Evolutionary conservation across 768 basidiomycete species (phyloP).

Genomic region (Rhizopogon vesiculosus): DNA sequence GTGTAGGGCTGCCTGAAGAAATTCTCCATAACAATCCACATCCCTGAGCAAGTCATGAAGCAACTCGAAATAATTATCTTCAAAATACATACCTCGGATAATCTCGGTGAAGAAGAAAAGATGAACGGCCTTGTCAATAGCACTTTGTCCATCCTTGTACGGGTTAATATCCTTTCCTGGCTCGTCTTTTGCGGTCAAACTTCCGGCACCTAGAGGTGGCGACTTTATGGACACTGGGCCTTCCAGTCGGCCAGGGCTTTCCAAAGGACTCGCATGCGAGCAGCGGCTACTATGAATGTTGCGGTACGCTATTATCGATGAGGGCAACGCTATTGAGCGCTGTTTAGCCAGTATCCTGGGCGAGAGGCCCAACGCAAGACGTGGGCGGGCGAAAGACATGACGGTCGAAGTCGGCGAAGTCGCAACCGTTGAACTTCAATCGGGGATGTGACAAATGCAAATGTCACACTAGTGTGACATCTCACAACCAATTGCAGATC

Average conservation of each 20-base stretch:
- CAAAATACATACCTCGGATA: constrained; percentile 64
- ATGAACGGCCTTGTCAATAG: constrained; percentile 93
- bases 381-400: constrained; percentile 57
- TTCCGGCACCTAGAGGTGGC: constrained; percentile 27
- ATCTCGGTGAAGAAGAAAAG: constrained; percentile 99
- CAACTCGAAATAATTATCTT: not conserved
- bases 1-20: constrained; percentile 96
- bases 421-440: constrained; percentile 7
- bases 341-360: constrained; percentile 32
- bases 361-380: constrained; percentile 48
- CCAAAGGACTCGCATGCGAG: constrained; percentile 15
- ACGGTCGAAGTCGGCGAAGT: constrained; percentile 36
- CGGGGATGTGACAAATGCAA: constrained; percentile 16
- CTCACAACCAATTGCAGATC: constrained; percentile 21
- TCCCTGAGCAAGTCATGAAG: constrained; percentile 50
- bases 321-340: constrained; percentile 25
- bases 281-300: constrained; percentile 22
- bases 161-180: constrained; percentile 56
- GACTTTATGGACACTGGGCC: constrained; percentile 26
- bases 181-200: constrained; percentile 32
- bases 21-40: constrained; percentile 95
- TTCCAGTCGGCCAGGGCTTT: constrained; percentile 13
- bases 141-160: constrained; percentile 78
- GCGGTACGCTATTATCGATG: constrained; percentile 42
- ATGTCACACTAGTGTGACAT: constrained; percentile 21